Percentiles rank a stretch among this genome's conserved stretches.
These are phyloP conservation scores for Pilasporangium apinafurcum DNA, from an alignment of 352 stramenopile species.

Conservation along the genomic window DNA sequence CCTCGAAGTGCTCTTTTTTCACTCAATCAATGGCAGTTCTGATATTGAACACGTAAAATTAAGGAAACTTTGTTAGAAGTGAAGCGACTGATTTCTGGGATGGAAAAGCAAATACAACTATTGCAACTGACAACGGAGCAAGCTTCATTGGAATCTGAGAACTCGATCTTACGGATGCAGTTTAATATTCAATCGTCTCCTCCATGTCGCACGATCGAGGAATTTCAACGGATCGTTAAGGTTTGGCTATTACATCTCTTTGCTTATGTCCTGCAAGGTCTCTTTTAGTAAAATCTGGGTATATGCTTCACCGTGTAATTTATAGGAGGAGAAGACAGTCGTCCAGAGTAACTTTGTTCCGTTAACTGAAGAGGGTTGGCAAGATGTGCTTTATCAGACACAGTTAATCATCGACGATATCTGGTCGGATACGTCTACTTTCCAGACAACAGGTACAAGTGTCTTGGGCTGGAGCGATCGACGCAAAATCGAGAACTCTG, in stretches of 20 bases:
- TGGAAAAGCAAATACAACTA: conserved; percentile 30
- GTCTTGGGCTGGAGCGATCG: conserved; percentile 43
- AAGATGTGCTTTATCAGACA: conserved; percentile 24
- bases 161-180: conserved; percentile 15
- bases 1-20: not conserved
- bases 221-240: conserved; percentile 14
- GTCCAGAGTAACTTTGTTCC: conserved; percentile 23
- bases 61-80: conserved; percentile 20
- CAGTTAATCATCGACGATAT: conserved; percentile 21
- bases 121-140: conserved; percentile 27
- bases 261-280: too few relatives aligned
- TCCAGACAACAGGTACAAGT: conserved; percentile 21
- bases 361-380: conserved; percentile 23
- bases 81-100: conserved; percentile 19
- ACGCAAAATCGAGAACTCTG: conserved; percentile 25
- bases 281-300: too few relatives aligned
- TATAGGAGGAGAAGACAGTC: conserved; percentile 15
- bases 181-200: conserved; percentile 4
- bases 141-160: conserved; percentile 27
- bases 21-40: too few relatives aligned
- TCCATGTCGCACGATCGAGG: conserved; percentile 5
- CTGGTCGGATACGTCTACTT: conserved; percentile 16
- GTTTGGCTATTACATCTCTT: not conserved
- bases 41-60: not conserved
- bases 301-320: not conserved